Percentiles rank a stretch among this genome's conserved stretches.
phyloP scores from a whole-genome alignment of 352 stramenopile species.

The Phytopythium kandeliae region DNA sequence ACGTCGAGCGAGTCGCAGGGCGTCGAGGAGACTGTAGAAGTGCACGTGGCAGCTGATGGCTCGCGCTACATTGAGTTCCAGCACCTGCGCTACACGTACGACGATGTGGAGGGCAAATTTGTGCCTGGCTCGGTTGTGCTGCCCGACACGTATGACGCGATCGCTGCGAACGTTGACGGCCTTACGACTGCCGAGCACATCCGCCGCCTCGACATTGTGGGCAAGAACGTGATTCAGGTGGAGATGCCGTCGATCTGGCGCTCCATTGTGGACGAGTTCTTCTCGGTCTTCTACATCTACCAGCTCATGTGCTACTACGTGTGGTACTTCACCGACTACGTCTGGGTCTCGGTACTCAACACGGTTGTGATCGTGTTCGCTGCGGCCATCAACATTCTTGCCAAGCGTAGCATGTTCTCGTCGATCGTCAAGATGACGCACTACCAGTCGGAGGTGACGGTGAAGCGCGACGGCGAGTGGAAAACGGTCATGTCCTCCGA shows the following conservation, averaged over 20 bases:
- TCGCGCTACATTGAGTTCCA: constrained; percentile 31
- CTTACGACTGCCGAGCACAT: constrained; percentile 10
- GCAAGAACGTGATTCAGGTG: constrained; percentile 28
- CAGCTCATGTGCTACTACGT: constrained; percentile 55
- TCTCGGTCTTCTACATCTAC: constrained; percentile 44
- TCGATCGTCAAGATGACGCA: constrained; percentile 36
- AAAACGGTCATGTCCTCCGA: constrained; percentile 18
- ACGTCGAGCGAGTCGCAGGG: not conserved
- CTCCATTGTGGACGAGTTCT: constrained; percentile 26
- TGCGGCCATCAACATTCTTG: constrained; percentile 36
- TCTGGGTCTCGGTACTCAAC: constrained; percentile 31
- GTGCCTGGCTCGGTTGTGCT: constrained; percentile 19
- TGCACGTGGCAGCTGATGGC: constrained; percentile 19
- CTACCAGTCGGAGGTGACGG: constrained; percentile 46
- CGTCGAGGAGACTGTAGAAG: constrained; percentile 21
- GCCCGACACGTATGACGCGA: constrained; percentile 17
- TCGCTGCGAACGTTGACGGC: constrained; percentile 7
- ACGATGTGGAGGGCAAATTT: constrained; percentile 16
- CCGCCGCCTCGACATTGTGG: constrained; percentile 18
- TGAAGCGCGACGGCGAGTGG: constrained; percentile 35
- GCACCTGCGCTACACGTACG: constrained; percentile 42
- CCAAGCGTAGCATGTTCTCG: constrained; percentile 31
- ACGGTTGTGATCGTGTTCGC: constrained; percentile 26
- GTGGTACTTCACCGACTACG: constrained; percentile 54
- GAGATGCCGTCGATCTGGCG: constrained; percentile 26